phyloP scores from a whole-genome alignment of 768 basidiomycete genomes.

The Mycena vitilis region DNA sequence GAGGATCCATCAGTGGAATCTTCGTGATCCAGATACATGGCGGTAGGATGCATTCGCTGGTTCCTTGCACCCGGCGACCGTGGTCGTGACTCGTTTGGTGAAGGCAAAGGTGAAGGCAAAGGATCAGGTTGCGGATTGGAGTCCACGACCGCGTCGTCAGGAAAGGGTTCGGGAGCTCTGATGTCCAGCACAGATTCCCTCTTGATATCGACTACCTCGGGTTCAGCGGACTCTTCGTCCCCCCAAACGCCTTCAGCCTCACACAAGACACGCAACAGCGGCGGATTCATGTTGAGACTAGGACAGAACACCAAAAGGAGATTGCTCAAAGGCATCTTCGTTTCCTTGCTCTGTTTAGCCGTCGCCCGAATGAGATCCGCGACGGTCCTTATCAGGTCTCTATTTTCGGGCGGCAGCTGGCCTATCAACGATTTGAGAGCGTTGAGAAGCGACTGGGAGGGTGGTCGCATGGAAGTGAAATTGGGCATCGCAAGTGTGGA shows the following conservation, averaged over 20 bases:
- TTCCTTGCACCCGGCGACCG: constrained; percentile 33
- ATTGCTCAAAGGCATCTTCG: constrained; percentile 95
- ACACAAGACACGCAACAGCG: constrained; percentile 77
- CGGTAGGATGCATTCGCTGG: constrained; percentile 30
- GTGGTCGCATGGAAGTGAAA: constrained; percentile 68
- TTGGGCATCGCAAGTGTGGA: constrained; percentile 82
- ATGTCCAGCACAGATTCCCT: constrained; percentile 45
- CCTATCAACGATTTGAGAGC: constrained; percentile 72
- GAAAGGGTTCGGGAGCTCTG: constrained; percentile 33
- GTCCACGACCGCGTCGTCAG: neutral
- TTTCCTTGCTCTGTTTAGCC: constrained; percentile 72
- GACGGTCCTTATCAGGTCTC: constrained; percentile 86
- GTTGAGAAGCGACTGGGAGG: constrained; percentile 68
- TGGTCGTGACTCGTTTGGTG: constrained; percentile 25
- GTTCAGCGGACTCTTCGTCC: constrained; percentile 39
- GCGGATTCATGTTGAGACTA: constrained; percentile 82
- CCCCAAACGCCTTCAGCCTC: constrained; percentile 79
- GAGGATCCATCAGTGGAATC: constrained; percentile 29
- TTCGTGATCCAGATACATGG: constrained; percentile 27
- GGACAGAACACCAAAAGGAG: constrained; percentile 90
- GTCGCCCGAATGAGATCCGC: constrained; percentile 84
- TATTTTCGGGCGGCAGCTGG: constrained; percentile 82
- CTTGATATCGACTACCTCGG: constrained; percentile 37
- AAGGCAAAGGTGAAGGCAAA: constrained; percentile 17
- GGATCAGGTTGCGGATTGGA: constrained; percentile 1